Percentiles rank a stretch among this genome's conserved stretches.
phyloP scores from a whole-genome alignment of 1,284 basidiomycete species.

The Mycena sp. region DNA sequence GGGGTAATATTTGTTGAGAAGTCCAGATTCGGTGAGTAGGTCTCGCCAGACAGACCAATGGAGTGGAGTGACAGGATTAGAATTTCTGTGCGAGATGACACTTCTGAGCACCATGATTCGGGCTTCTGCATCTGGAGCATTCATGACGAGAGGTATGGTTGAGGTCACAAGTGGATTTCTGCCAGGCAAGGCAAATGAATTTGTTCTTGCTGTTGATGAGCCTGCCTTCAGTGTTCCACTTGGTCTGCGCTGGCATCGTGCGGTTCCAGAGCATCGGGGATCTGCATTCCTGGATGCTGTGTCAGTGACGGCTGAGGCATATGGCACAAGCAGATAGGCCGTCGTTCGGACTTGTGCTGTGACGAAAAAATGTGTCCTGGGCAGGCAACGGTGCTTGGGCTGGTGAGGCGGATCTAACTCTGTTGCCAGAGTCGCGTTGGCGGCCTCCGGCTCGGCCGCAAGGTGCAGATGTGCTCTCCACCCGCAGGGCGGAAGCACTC shows the following conservation, averaged over 20 bases:
- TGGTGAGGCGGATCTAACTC: neutral
- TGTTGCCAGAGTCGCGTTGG: neutral
- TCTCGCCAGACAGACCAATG: neutral
- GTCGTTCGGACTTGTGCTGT: conserved; percentile 1
- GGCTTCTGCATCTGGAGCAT: conserved; percentile 17
- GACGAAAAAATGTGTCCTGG: conserved; percentile 5
- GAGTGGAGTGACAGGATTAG: conserved; percentile 7
- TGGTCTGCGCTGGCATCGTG: neutral
- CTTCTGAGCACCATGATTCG: too few relatives aligned
- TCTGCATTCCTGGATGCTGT: neutral
- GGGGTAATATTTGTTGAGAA: conserved; percentile 3
- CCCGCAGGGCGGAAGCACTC: too few relatives aligned
- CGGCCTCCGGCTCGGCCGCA: neutral
- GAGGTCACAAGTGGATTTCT: neutral
- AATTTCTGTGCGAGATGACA: too few relatives aligned
- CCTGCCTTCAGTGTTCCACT: neutral
- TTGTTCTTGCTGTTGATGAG: neutral
- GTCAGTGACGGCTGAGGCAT: conserved; percentile 1
- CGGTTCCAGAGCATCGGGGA: neutral
- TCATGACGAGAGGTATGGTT: conserved; percentile 8
- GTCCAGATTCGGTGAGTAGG: neutral
- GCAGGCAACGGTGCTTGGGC: neutral
- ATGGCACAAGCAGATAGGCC: neutral
- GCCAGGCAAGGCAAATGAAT: neutral
- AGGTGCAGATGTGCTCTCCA: neutral